Evolutionary conservation across 1,284 basidiomycete genomes (phyloP).

Genomic region (Puccinia brachypodii): DNA sequence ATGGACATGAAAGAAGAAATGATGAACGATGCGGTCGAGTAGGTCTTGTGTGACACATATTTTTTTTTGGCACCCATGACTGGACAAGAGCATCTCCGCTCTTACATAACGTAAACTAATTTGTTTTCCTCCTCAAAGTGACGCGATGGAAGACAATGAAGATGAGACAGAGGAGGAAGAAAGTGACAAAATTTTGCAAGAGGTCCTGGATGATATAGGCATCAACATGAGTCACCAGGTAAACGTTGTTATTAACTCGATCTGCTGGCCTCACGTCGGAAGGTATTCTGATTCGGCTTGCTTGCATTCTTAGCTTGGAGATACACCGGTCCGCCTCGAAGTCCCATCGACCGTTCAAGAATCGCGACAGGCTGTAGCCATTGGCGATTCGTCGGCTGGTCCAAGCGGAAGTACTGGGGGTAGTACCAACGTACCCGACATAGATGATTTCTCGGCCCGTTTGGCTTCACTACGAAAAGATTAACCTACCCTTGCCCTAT

Average conservation of each 20-base stretch:
- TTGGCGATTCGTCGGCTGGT: constrained; percentile 37
- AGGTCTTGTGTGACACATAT: background rate
- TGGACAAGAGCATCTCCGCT: background rate
- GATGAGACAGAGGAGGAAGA: constrained; percentile 87
- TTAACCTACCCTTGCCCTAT: background rate
- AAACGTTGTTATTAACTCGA: constrained; percentile 52
- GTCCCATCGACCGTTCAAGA: constrained; percentile 26
- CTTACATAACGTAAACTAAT: background rate
- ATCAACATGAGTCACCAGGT: constrained; percentile 89
- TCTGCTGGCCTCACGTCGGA: background rate
- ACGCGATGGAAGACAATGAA: constrained; percentile 93
- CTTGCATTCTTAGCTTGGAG: constrained; percentile 20
- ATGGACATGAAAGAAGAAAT: constrained; percentile 99
- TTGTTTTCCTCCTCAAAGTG: constrained; percentile 56
- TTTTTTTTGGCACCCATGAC: background rate
- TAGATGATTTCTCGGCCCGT: constrained; percentile 42
- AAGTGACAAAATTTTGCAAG: constrained; percentile 89
- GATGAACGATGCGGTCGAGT: constrained; percentile 96
- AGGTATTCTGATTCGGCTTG: background rate
- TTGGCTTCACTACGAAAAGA: constrained; percentile 38
- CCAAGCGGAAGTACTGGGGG: constrained; percentile 2
- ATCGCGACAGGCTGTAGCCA: constrained; percentile 38
- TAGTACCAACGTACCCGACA: constrained; percentile 7
- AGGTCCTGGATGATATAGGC: constrained; percentile 97
- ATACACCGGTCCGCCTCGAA: constrained; percentile 24